Percentiles rank a stretch among this genome's conserved stretches.
Conservation (phyloP, 2,329 filamentous ascomycete species). For the Neofusicoccum parvum region DNA sequence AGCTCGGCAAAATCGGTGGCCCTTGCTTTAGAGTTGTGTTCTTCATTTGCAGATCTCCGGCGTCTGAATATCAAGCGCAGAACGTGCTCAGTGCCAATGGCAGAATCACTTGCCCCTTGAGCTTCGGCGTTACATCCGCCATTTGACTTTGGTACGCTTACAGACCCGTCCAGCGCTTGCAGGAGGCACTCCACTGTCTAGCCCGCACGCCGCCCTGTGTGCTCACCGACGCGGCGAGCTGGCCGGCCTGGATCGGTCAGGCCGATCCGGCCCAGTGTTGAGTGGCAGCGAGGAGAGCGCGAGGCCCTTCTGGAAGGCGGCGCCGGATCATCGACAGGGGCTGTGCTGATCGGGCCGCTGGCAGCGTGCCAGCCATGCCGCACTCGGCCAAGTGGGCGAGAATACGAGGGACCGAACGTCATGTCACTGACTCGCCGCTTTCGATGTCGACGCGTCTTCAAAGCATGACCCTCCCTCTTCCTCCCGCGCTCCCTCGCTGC, state of each 20-base stretch:
- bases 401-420: slow-evolving; percentile 1
- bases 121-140: no score
- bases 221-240: neutral
- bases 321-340: neutral
- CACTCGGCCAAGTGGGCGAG: neutral
- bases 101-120: no score
- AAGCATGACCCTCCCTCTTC: neutral
- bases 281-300: neutral
- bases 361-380: neutral
- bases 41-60: no score
- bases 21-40: no score
- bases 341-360: slow-evolving; percentile 13
- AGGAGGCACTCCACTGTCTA: no score
- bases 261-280: neutral
- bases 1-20: no score
- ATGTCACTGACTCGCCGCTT: slow-evolving; percentile 1
- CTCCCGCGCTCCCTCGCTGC: neutral
- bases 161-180: no score
- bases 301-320: neutral
- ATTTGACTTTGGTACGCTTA: no score
- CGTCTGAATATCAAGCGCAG: no score
- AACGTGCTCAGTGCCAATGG: no score
- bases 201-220: no score
- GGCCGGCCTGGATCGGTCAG: neutral
- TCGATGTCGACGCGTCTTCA: slow-evolving; percentile 4